Base-by-base conservation (phyloP, 176 grass and related monocot genomes). In the Carex myosuroides region DNA sequence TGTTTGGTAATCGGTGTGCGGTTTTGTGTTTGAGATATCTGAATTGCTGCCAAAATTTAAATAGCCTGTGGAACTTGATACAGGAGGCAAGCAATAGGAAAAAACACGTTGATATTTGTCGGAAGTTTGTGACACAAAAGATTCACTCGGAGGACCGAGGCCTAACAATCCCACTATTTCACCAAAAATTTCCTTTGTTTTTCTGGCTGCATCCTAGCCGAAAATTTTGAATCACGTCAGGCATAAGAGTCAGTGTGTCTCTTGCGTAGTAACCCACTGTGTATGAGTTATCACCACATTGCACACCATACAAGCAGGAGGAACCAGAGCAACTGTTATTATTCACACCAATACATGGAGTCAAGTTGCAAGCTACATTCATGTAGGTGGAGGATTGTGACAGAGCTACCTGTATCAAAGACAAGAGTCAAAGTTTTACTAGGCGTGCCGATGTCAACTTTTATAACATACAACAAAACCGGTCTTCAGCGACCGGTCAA, bases 51-150 rank as follows among this genome's bases (percentile, higher is more conserved):
- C 82, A 54, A 92, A n/a, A 11, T 69, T 57, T 65, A 92, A 58
- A 79, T 81, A 90, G 1, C 91, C 91, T 4, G 65, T 75, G 17
- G 91, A 80, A 76, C 71, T 84, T 16, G 63, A 53, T 8, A 59
- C 16, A n/a, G 60, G 3, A 1, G 91, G 91, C 11, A 92, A 82
- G 70, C 91, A 90, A 69, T 90, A 92, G 5, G 88, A 64, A 54
- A 92, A 92, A 29, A n/a, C 79, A 11, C 55, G 41, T 17, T 64
- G 63, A 71, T 70, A 81, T 29, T 12, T 44, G 0, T 3, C 21
- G 13, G 63, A 30, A 2, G 72, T 74, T 39, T 92, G 91, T 20
- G 84, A 90, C 46, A 84, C 62, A 30, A 92, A 24, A 6, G 91
- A 92, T 11, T 22, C 44, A 11, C 12, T 57, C 9, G 56, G 56